Conservation (phyloP, 2,329 filamentous ascomycete species). For the Curvularia verruculosa region DNA sequence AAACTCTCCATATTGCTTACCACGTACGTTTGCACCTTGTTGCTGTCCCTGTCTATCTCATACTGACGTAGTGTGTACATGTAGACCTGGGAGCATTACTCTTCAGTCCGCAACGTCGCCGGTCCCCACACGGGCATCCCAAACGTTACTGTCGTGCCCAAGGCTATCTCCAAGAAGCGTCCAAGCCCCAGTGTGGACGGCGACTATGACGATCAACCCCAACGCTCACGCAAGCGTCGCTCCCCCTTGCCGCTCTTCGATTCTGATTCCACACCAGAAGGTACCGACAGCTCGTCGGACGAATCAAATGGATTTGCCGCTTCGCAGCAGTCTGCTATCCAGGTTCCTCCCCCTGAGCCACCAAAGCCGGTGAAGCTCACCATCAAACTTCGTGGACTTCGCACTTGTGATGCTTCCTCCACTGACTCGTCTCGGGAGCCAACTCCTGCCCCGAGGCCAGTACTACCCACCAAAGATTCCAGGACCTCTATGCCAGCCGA, state of each 20-base stretch:
- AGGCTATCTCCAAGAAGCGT: conserved; percentile 49
- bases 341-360: conserved; percentile 27
- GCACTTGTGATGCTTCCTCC: conserved; percentile 33
- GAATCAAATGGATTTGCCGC: conserved; percentile 39
- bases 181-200: conserved; percentile 60
- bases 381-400: conserved; percentile 42
- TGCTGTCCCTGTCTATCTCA: not conserved
- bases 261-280: conserved; percentile 47
- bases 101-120: conserved; percentile 66
- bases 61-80: conserved; percentile 27
- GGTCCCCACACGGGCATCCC: conserved; percentile 65
- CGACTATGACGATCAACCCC: conserved; percentile 57
- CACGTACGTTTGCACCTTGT: conserved; percentile 57
- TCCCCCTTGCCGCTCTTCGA: conserved; percentile 54
- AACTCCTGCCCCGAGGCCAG: not conserved
- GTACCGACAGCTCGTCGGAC: conserved; percentile 46
- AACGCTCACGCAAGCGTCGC: conserved; percentile 61
- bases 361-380: conserved; percentile 38
- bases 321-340: conserved; percentile 34
- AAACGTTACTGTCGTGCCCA: conserved; percentile 48
- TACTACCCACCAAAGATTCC: not conserved
- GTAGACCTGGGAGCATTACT: conserved; percentile 70
- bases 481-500: not conserved
- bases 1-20: conserved; percentile 64
- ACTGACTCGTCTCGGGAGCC: conserved; percentile 26